Evolutionary conservation across 2,329 filamentous ascomycete genomes (phyloP).

Genomic region (Helicocarpus griseus): DNA sequence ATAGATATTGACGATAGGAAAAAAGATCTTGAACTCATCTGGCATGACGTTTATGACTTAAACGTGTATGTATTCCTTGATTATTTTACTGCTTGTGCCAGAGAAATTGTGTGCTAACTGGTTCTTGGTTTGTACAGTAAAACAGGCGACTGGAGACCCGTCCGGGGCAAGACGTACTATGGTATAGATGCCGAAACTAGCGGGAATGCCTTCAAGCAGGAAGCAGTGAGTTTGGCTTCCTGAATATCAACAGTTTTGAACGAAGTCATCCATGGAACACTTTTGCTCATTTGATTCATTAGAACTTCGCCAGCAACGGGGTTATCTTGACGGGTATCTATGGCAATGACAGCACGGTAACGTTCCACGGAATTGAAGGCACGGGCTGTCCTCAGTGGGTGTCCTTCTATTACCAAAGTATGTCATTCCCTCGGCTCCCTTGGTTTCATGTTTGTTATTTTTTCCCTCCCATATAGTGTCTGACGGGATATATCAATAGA

Average conservation of each 20-base stretch:
- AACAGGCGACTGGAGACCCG: slow-evolving; percentile 39
- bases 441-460: not conserved
- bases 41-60: slow-evolving; percentile 49
- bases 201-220: slow-evolving; percentile 45
- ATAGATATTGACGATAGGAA: slow-evolving; percentile 43
- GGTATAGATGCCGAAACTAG: slow-evolving; percentile 36
- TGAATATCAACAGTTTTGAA: too few relatives aligned
- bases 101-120: too few relatives aligned
- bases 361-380: slow-evolving; percentile 41
- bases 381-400: slow-evolving; percentile 46
- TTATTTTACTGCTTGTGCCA: too few relatives aligned
- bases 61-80: slow-evolving; percentile 28
- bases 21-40: slow-evolving; percentile 41
- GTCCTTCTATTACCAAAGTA: slow-evolving; percentile 48
- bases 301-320: slow-evolving; percentile 40
- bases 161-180: slow-evolving; percentile 42
- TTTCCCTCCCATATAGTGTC: too few relatives aligned
- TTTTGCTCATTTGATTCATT: too few relatives aligned
- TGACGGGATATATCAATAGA: too few relatives aligned
- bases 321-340: slow-evolving; percentile 44
- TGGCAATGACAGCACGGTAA: slow-evolving; percentile 47
- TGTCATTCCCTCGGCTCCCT: not conserved
- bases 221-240: slow-evolving; percentile 38
- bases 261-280: too few relatives aligned
- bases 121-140: slow-evolving; percentile 20